Conservation (phyloP, 2,329 filamentous ascomycete genomes). For the Periconia sp. region DNA sequence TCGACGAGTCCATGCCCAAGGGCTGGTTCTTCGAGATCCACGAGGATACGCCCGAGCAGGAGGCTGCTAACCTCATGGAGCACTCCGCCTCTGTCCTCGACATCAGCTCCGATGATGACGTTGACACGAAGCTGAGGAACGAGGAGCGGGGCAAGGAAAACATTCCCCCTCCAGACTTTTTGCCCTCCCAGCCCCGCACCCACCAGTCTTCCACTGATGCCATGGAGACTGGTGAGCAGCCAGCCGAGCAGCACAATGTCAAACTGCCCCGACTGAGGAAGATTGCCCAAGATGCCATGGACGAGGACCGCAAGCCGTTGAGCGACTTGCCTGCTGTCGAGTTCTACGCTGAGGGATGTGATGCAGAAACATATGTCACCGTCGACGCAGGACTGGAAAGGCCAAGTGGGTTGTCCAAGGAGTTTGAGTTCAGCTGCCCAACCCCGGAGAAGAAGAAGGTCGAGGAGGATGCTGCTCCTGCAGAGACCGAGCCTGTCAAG, state of each 20-base stretch:
- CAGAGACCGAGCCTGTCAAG: neutral
- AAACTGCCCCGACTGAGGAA: slow-evolving; percentile 37
- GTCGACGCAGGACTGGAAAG: slow-evolving; percentile 44
- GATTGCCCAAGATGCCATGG: slow-evolving; percentile 46
- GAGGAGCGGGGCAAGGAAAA: slow-evolving; percentile 87
- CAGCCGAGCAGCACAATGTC: slow-evolving; percentile 26
- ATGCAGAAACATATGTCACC: slow-evolving; percentile 41
- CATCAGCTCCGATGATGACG: slow-evolving; percentile 87
- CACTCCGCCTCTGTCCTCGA: slow-evolving; percentile 87
- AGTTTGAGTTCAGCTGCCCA: slow-evolving; percentile 31
- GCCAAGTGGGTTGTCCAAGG: slow-evolving; percentile 42
- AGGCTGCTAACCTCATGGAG: slow-evolving; percentile 91
- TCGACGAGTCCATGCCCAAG: slow-evolving; percentile 63
- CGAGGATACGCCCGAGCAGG: slow-evolving; percentile 87
- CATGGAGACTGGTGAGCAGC: slow-evolving; percentile 18
- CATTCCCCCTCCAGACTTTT: slow-evolving; percentile 69
- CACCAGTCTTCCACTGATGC: slow-evolving; percentile 13
- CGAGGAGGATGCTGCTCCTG: neutral
- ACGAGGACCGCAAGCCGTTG: slow-evolving; percentile 47
- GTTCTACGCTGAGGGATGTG: slow-evolving; percentile 48
- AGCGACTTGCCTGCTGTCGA: slow-evolving; percentile 43
- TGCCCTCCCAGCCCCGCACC: slow-evolving; percentile 22
- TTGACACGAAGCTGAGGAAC: slow-evolving; percentile 60
- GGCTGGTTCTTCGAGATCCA: slow-evolving; percentile 93
- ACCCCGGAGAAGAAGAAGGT: slow-evolving; percentile 21